These are phyloP conservation scores for Niveomyces coronatus DNA, from an alignment of 2,329 filamentous ascomycete species.

Conservation along the genomic window DNA sequence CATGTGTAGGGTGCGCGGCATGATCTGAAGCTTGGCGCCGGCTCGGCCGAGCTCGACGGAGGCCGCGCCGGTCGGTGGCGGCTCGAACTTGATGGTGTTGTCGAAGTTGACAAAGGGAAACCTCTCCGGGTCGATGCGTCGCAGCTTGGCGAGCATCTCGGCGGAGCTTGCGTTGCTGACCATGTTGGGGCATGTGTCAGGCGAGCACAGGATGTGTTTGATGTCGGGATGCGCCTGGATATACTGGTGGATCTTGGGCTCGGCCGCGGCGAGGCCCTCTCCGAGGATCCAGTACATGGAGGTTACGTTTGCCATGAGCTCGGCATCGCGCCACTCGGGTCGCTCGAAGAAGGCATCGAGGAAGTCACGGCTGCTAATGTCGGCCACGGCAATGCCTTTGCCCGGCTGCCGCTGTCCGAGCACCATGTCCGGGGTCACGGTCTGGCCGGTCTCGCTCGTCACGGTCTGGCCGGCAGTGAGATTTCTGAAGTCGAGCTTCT, in stretches of 20 bases:
- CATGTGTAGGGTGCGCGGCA: constrained; percentile 36
- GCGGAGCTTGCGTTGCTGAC: constrained; percentile 60
- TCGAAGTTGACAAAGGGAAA: constrained; percentile 62
- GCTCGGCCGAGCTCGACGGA: constrained; percentile 29
- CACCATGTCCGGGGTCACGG: constrained; percentile 80
- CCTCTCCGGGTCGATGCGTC: constrained; percentile 60
- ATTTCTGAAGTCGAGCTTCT: constrained; percentile 42
- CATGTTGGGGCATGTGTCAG: constrained; percentile 65
- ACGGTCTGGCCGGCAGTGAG: constrained; percentile 57
- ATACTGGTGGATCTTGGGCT: constrained; percentile 52
- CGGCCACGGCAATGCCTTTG: constrained; percentile 66
- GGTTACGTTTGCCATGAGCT: constrained; percentile 56
- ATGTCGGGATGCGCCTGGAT: constrained; percentile 50
- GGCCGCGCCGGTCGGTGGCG: constrained; percentile 14
- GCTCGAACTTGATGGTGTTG: constrained; percentile 30
- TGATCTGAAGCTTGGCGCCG: constrained; percentile 36
- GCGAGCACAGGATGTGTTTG: constrained; percentile 68
- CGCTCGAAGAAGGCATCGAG: constrained; percentile 58
- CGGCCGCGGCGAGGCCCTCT: constrained; percentile 51
- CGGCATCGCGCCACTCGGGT: constrained; percentile 57
- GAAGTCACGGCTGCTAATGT: constrained; percentile 63
- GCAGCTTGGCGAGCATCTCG: constrained; percentile 56
- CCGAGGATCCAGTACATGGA: constrained; percentile 77
- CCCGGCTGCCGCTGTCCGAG: constrained; percentile 57
- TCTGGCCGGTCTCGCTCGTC: constrained; percentile 50